Evolutionary conservation across 768 basidiomycete genomes (phyloP).

Genomic region (Lactifluus volemus): DNA sequence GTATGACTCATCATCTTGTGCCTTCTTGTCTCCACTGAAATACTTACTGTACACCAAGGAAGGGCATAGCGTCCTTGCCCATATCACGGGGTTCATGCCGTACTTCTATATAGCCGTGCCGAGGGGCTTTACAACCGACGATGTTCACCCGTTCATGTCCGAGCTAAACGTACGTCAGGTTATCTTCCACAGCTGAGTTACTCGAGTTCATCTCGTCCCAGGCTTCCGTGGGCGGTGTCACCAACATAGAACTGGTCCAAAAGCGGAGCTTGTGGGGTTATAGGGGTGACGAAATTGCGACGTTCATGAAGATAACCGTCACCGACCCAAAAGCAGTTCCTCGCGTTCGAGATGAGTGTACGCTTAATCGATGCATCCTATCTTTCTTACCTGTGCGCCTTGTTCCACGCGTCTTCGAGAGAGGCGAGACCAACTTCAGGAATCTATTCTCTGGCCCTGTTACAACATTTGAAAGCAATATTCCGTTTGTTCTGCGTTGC

Average conservation of each 20-base stretch:
- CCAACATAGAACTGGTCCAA: conserved; percentile 47
- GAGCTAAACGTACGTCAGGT: conserved; percentile 61
- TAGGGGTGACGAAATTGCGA: conserved; percentile 63
- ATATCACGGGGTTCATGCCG: conserved; percentile 75
- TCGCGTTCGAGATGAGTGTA: conserved; percentile 82
- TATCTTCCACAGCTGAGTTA: neutral
- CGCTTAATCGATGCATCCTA: conserved; percentile 21
- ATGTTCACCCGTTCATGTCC: conserved; percentile 53
- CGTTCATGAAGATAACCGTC: conserved; percentile 82
- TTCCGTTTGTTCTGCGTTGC: conserved; percentile 83
- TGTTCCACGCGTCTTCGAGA: conserved; percentile 41
- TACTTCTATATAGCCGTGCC: conserved; percentile 92
- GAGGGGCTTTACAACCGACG: conserved; percentile 65
- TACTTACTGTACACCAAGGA: conserved; percentile 33
- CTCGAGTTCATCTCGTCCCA: neutral
- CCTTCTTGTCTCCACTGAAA: neutral
- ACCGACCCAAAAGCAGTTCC: conserved; percentile 68
- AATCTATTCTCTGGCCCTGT: conserved; percentile 39
- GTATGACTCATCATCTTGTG: conserved; percentile 30
- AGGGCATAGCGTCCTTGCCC: conserved; percentile 84
- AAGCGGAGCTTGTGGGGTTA: conserved; percentile 85
- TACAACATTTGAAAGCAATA: conserved; percentile 89
- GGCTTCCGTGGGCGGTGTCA: conserved; percentile 29
- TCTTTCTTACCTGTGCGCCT: conserved; percentile 4
- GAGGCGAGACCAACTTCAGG: conserved; percentile 43